Percentiles rank a stretch among this genome's conserved stretches.
Conservation (phyloP, 1,284 basidiomycete species). For the Leccinum griseonigrum region DNA sequence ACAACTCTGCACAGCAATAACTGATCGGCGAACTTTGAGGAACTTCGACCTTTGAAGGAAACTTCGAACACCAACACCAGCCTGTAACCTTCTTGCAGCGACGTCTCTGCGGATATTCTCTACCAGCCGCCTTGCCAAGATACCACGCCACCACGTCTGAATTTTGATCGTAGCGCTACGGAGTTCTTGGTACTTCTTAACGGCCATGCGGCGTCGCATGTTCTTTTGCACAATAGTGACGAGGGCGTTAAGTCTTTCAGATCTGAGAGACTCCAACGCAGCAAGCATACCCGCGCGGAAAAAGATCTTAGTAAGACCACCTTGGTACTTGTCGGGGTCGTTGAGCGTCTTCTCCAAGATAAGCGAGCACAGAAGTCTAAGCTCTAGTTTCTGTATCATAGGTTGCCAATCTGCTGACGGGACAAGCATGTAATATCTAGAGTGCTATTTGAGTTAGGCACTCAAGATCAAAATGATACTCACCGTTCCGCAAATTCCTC, state of each 20-base stretch:
- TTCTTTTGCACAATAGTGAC: slow-evolving; percentile 98
- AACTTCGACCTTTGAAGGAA: slow-evolving; percentile 77
- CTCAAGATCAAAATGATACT: slow-evolving; percentile 25
- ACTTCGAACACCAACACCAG: slow-evolving; percentile 51
- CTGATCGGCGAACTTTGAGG: slow-evolving; percentile 57
- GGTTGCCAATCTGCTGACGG: slow-evolving; percentile 83
- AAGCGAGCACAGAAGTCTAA: slow-evolving; percentile 79
- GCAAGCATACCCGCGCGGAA: slow-evolving; percentile 99
- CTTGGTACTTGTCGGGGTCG: slow-evolving; percentile 96
- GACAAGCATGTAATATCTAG: slow-evolving; percentile 95
- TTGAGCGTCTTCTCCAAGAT: slow-evolving; percentile 88
- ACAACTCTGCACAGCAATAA: slow-evolving; percentile 86
- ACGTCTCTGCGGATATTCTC: slow-evolving; percentile 70
- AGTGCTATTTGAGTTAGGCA: slow-evolving; percentile 14
- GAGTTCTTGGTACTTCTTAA: slow-evolving; percentile 77
- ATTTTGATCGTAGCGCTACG: slow-evolving; percentile 78
- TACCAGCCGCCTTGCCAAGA: slow-evolving; percentile 72
- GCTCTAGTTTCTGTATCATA: slow-evolving; percentile 78
- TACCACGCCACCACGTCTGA: slow-evolving; percentile 93
- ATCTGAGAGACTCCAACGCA: slow-evolving; percentile 89
- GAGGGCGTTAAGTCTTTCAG: slow-evolving; percentile 84
- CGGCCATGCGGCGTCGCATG: slow-evolving; percentile 82
- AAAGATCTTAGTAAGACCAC: slow-evolving; percentile 97
- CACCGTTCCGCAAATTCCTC: slow-evolving; percentile 98
- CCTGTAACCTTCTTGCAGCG: slow-evolving; percentile 80